Evolutionary conservation across 306 rosid genomes (phyloP).

Genomic region (Prunus davidiana): DNA sequence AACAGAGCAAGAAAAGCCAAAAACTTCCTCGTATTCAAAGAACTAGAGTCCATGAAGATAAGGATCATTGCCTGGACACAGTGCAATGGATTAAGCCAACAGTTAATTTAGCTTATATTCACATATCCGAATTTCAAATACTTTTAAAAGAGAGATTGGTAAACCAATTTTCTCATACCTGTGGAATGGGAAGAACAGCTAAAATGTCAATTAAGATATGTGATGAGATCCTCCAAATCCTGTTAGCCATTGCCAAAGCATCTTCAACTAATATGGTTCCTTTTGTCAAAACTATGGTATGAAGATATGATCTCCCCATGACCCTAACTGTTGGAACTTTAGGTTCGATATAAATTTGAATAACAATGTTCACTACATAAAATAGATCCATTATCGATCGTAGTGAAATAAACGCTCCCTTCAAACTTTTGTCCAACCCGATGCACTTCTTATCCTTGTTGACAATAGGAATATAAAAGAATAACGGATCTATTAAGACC

Average conservation of each 20-base stretch:
- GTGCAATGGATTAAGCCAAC: background rate
- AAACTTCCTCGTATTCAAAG: constrained; percentile 8
- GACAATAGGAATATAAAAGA: constrained; percentile 33
- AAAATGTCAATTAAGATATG: background rate
- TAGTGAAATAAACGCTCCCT: constrained; percentile 3
- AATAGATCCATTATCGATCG: constrained; percentile 23
- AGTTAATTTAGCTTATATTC: background rate
- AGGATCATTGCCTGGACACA: background rate
- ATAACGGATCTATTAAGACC: constrained; percentile 30
- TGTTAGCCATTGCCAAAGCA: background rate
- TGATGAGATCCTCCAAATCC: background rate
- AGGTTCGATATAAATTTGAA: background rate
- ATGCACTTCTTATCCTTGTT: constrained; percentile 17
- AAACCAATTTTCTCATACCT: background rate
- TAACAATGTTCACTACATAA: constrained; percentile 19
- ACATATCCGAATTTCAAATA: background rate
- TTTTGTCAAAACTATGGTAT: background rate
- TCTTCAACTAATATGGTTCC: background rate
- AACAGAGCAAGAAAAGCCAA: constrained; percentile 14
- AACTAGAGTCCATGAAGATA: constrained; percentile 13
- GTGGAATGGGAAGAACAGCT: background rate
- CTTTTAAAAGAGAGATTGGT: background rate
- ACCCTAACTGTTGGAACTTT: background rate
- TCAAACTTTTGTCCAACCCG: constrained; percentile 21
- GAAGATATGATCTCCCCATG: background rate